These are phyloP conservation scores for Micromonas pusilla DNA, from an alignment of 139 green algal genomes.

Conservation along the genomic window DNA sequence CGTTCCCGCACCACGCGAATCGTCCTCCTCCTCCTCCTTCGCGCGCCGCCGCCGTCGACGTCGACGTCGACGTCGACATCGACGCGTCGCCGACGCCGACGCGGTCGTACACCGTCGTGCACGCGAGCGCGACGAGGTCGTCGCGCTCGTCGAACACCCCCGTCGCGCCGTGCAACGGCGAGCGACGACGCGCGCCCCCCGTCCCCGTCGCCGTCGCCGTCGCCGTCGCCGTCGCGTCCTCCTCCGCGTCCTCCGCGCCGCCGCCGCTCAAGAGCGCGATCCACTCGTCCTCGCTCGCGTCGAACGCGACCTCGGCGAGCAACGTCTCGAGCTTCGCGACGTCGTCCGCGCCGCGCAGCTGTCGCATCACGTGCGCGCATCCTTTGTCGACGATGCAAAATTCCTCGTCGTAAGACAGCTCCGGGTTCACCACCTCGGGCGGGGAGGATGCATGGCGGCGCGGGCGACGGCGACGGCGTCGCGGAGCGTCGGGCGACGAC, in stretches of 20 bases:
- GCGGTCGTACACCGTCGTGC: neutral
- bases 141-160: neutral
- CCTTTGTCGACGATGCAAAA: neutral
- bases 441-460: neutral
- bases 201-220: too few species aligned
- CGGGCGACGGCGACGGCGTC: too few species aligned
- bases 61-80: too few species aligned
- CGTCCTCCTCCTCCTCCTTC: too few species aligned
- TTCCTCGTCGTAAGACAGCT: neutral
- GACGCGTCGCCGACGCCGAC: neutral
- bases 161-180: neutral
- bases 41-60: too few species aligned
- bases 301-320: neutral
- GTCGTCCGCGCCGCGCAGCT: neutral
- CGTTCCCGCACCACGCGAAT: neutral
- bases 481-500: too few species aligned
- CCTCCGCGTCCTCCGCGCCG: neutral
- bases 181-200: too few species aligned
- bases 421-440: neutral
- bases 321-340: neutral
- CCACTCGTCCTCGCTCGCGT: conserved; percentile 5
- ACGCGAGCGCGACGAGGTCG: neutral
- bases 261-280: neutral
- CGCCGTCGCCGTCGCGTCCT: neutral
- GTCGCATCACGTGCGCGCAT: neutral